These are phyloP conservation scores for Melaleuca quinquenervia DNA, from an alignment of 345 rosid species.

Conservation along the genomic window DNA sequence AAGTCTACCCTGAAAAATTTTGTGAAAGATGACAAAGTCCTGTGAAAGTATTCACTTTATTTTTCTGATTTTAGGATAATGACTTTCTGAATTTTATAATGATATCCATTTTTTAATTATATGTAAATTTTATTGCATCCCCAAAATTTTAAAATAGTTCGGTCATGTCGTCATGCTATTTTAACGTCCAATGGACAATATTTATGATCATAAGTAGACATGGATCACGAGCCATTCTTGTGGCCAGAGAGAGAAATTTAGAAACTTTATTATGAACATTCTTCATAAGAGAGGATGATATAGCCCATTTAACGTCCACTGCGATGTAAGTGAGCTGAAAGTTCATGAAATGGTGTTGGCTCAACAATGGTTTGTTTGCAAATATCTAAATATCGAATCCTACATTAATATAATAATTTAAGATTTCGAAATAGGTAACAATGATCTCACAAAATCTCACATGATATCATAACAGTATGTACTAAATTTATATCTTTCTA, in stretches of 20 bases:
- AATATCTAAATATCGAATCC: background rate
- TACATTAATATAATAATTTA: background rate
- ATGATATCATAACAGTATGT: rapidly evolving
- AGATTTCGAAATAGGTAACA: background rate
- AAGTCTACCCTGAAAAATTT: slow-evolving; percentile 21
- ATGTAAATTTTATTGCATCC: background rate
- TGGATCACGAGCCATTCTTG: background rate
- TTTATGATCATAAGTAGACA: too few species aligned
- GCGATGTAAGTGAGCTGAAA: background rate
- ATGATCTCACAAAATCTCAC: background rate
- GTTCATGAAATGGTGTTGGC: background rate
- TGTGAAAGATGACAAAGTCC: background rate
- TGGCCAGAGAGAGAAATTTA: background rate
- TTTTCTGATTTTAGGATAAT: background rate
- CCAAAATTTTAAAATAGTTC: background rate
- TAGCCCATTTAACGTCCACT: background rate
- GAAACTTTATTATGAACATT: background rate
- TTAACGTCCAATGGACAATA: too few species aligned
- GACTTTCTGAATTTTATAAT: too few species aligned
- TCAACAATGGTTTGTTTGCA: background rate
- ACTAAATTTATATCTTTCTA: background rate
- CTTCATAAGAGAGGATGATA: background rate
- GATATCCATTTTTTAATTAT: background rate
- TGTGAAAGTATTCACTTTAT: background rate
- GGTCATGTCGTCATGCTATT: background rate